phyloP scores from a whole-genome alignment of 1,139 yeast species.

The Starmera stellimalicola region DNA sequence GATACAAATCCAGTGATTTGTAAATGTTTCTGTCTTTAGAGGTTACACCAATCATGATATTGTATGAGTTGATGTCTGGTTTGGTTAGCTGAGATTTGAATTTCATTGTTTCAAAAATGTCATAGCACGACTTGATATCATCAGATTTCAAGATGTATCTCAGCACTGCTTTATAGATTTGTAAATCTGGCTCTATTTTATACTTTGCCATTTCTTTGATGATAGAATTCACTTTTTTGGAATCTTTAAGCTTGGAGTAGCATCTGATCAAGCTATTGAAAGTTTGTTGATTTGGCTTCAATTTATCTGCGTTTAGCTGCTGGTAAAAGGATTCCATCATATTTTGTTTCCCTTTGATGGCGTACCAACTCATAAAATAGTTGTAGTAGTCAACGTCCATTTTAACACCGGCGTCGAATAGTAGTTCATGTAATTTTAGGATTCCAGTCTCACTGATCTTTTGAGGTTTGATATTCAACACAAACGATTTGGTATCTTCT shows the following conservation, averaged over 20 bases:
- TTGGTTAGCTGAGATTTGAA: slow-evolving; percentile 54
- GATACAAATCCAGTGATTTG: slow-evolving; percentile 64
- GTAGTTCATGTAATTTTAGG: slow-evolving; percentile 23
- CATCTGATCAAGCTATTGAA: slow-evolving; percentile 37
- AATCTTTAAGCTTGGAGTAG: slow-evolving; percentile 17
- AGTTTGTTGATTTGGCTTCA: slow-evolving; percentile 30
- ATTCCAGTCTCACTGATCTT: neutral
- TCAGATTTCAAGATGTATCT: slow-evolving; percentile 53
- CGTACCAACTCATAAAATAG: slow-evolving; percentile 34
- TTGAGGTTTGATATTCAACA: neutral
- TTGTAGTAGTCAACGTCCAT: slow-evolving; percentile 31
- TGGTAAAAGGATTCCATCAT: slow-evolving; percentile 25
- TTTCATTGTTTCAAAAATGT: slow-evolving; percentile 79
- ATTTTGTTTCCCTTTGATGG: slow-evolving; percentile 12
- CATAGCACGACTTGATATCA: slow-evolving; percentile 54
- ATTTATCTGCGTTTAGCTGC: slow-evolving; percentile 23
- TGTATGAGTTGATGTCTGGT: slow-evolving; percentile 63
- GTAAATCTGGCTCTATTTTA: slow-evolving; percentile 46
- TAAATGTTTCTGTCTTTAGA: slow-evolving; percentile 56
- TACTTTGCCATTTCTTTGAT: slow-evolving; percentile 25
- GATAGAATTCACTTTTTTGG: slow-evolving; percentile 29
- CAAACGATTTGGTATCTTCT: slow-evolving; percentile 1
- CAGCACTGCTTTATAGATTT: slow-evolving; percentile 53
- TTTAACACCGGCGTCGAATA: slow-evolving; percentile 26
- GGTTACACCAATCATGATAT: slow-evolving; percentile 60